phyloP scores from a whole-genome alignment of 78 protist genomes.

The Thecamonas trahens region DNA sequence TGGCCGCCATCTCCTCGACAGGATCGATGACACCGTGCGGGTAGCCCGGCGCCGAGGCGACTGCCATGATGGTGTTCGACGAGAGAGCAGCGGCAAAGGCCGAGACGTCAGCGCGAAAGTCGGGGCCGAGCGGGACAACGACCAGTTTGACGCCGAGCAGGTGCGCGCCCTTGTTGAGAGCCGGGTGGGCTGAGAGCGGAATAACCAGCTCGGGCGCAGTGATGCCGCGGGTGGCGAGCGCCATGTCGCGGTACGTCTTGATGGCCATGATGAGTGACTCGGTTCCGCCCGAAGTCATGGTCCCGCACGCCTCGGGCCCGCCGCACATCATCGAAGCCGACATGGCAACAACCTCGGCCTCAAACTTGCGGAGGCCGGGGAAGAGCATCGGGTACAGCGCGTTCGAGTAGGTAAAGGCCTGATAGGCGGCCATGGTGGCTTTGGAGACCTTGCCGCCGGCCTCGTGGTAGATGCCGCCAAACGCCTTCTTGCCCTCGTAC shows the following conservation, averaged over 20 bases:
- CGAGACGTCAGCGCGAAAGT: neutral
- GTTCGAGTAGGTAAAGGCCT: no score
- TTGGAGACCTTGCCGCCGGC: no score
- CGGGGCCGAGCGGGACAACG: slow-evolving; percentile 1
- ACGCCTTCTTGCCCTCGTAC: no score
- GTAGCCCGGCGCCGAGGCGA: slow-evolving; percentile 47
- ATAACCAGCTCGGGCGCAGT: slow-evolving; percentile 15
- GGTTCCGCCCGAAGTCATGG: slow-evolving; percentile 66
- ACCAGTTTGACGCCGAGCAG: slow-evolving; percentile 21
- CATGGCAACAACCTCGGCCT: slow-evolving; percentile 29
- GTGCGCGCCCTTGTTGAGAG: slow-evolving; percentile 54
- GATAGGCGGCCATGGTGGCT: no score
- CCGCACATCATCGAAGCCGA: neutral
- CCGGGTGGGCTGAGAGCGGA: slow-evolving; percentile 38
- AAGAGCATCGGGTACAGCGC: slow-evolving; percentile 37
- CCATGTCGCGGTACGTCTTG: slow-evolving; percentile 44
- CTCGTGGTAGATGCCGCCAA: no score
- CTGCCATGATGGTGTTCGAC: slow-evolving; percentile 42
- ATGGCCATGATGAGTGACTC: slow-evolving; percentile 52
- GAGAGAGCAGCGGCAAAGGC: slow-evolving; percentile 5
- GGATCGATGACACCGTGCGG: slow-evolving; percentile 56
- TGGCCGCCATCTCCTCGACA: slow-evolving; percentile 13
- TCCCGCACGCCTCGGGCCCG: slow-evolving; percentile 22
- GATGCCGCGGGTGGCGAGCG: slow-evolving; percentile 15
- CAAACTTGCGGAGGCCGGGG: slow-evolving; percentile 32